Percentiles rank a stretch among this genome's conserved stretches.
Evolutionary conservation across 148 eudicot genomes (phyloP).

Genomic region (Drosera capensis): DNA sequence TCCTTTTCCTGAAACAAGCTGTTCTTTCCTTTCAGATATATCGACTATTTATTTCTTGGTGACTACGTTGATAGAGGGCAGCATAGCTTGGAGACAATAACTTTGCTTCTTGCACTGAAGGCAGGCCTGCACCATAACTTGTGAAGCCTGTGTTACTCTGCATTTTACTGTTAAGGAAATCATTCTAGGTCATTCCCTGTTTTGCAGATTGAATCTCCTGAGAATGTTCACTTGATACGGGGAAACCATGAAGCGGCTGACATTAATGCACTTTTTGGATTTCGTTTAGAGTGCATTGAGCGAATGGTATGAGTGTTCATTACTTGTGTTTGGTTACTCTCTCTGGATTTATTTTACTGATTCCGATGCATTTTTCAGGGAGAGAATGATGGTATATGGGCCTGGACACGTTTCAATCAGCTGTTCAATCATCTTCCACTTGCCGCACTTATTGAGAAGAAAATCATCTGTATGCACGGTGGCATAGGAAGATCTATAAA

Average conservation of each 20-base stretch:
- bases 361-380: constrained; percentile 38
- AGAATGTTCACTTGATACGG: constrained; percentile 84
- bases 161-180: background rate
- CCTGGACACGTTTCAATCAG: constrained; percentile 95
- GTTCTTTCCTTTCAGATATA: constrained; percentile 52
- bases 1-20: background rate
- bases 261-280: constrained; percentile 93
- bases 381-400: constrained; percentile 95
- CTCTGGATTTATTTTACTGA: constrained; percentile 10
- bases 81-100: constrained; percentile 96
- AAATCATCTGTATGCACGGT: constrained; percentile 98
- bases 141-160: background rate
- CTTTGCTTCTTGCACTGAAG: constrained; percentile 91
- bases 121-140: constrained; percentile 17
- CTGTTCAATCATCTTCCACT: constrained; percentile 91
- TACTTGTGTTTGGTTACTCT: background rate
- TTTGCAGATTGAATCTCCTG: constrained; percentile 86
- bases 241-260: constrained; percentile 99
- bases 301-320: constrained; percentile 54
- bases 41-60: constrained; percentile 87
- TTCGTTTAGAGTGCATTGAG: constrained; percentile 97
- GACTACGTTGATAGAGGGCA: constrained; percentile 98
- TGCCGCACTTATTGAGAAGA: constrained; percentile 90
- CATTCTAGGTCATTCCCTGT: constrained; percentile 4
- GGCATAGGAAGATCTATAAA: constrained; percentile 94